Conservation (phyloP, 2,329 filamentous ascomycete species). For the Phyllosticta citribraziliensis region DNA sequence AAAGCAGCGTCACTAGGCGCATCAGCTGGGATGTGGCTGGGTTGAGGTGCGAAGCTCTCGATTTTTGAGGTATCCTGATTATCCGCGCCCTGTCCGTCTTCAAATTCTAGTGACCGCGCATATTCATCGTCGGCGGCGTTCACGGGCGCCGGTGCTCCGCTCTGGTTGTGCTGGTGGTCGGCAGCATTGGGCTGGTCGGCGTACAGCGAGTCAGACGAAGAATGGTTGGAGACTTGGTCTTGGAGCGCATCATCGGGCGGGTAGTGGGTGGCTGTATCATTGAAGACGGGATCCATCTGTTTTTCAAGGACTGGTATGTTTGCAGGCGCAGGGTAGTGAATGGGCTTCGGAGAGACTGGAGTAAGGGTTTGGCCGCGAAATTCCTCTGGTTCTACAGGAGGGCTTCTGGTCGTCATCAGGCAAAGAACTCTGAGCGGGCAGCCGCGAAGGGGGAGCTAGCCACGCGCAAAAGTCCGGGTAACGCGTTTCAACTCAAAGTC, state of each 20-base stretch:
- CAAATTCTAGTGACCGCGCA: slow-evolving; percentile 19
- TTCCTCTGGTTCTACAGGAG: slow-evolving; percentile 47
- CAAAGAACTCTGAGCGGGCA: slow-evolving; percentile 20
- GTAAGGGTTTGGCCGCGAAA: slow-evolving; percentile 56
- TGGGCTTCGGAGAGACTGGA: slow-evolving; percentile 60
- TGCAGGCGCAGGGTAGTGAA: slow-evolving; percentile 57
- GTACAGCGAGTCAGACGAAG: slow-evolving; percentile 22
- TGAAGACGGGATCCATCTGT: slow-evolving; percentile 63
- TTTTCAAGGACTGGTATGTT: slow-evolving; percentile 61
- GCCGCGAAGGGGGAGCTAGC: slow-evolving; percentile 13
- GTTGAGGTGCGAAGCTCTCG: slow-evolving; percentile 24
- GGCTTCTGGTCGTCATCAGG: slow-evolving; percentile 44
- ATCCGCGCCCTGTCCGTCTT: slow-evolving; percentile 18
- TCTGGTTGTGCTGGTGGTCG: slow-evolving; percentile 12
- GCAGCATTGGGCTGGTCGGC: slow-evolving; percentile 19
- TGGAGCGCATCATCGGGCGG: slow-evolving; percentile 26
- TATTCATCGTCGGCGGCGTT: slow-evolving; percentile 16
- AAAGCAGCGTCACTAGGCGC: slow-evolving; percentile 26
- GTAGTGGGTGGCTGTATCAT: slow-evolving; percentile 54
- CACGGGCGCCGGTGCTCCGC: slow-evolving; percentile 17
- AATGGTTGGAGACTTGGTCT: slow-evolving; percentile 19
- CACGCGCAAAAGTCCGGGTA: background rate
- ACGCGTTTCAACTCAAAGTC: slow-evolving; percentile 18
- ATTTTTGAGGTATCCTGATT: slow-evolving; percentile 29
- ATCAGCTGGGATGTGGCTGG: slow-evolving; percentile 21